Conservation (phyloP, 116 monocot genomes). For the Papilionanthe hybrid region DNA sequence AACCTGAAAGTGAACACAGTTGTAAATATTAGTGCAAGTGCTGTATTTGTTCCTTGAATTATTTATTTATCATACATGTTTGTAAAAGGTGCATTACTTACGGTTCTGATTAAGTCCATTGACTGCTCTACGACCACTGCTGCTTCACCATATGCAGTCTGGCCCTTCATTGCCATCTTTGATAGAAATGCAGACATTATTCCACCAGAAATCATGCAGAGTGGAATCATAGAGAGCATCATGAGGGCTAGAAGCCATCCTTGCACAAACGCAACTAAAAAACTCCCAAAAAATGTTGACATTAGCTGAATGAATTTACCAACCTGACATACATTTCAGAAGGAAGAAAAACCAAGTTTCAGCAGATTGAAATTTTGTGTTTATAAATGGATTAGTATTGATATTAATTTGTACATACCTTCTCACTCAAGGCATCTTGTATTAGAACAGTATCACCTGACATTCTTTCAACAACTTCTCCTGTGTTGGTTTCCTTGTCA, state of each 20-base stretch:
- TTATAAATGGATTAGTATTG: background rate
- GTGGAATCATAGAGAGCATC: slow-evolving; percentile 28
- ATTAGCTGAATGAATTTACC: slow-evolving; percentile 35
- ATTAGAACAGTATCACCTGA: slow-evolving; percentile 49
- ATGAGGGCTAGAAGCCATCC: slow-evolving; percentile 44
- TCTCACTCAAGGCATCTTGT: slow-evolving; percentile 55
- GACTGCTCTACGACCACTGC: slow-evolving; percentile 34
- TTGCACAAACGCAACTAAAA: slow-evolving; percentile 29
- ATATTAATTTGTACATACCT: slow-evolving; percentile 14
- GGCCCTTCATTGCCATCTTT: slow-evolving; percentile 29
- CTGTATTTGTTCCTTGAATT: background rate
- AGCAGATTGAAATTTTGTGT: background rate
- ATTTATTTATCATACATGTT: background rate
- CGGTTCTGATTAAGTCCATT: slow-evolving; percentile 36
- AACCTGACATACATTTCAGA: slow-evolving; percentile 18
- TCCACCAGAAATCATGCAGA: slow-evolving; percentile 10
- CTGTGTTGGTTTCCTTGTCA: slow-evolving; percentile 37
- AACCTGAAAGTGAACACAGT: slow-evolving; percentile 11
- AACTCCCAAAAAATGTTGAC: slow-evolving; percentile 30
- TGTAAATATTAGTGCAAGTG: background rate
- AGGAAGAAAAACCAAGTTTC: background rate
- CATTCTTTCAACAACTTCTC: slow-evolving; percentile 43
- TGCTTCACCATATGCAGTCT: slow-evolving; percentile 35
- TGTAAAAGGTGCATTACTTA: background rate
- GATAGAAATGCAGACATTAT: slow-evolving; percentile 19